phyloP scores from a whole-genome alignment of 805 yeast species.

The Myxozyma nipponensis region DNA sequence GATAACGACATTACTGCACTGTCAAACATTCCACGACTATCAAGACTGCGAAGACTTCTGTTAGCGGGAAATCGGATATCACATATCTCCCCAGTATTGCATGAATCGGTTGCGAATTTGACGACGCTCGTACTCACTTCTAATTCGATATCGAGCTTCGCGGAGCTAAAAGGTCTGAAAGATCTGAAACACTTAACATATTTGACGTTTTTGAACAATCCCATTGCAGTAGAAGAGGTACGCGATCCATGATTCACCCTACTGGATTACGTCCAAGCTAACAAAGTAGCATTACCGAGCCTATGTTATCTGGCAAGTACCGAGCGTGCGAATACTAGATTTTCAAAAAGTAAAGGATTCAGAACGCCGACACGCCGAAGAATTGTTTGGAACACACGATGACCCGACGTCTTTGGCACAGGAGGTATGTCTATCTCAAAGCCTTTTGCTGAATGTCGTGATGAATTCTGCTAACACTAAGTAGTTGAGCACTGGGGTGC shows the following conservation, averaged over 20 bases:
- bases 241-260: conserved; percentile 47
- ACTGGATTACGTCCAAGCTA: conserved; percentile 30
- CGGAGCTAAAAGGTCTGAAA: conserved; percentile 42
- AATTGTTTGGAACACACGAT: conserved; percentile 42
- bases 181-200: conserved; percentile 45
- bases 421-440: conserved; percentile 33
- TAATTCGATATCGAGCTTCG: conserved; percentile 49
- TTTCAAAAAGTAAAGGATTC: conserved; percentile 54
- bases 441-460: too few relatives aligned
- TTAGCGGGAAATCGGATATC: conserved; percentile 60
- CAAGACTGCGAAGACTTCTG: conserved; percentile 50
- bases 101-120: conserved; percentile 45
- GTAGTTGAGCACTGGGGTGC: too few relatives aligned
- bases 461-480: too few relatives aligned
- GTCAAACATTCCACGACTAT: conserved; percentile 46
- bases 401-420: conserved; percentile 37
- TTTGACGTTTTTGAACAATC: conserved; percentile 48
- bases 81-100: conserved; percentile 39
- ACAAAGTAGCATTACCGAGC: conserved; percentile 50
- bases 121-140: conserved; percentile 50
- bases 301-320: conserved; percentile 58
- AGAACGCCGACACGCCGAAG: conserved; percentile 49
- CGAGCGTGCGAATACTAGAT: conserved; percentile 63
- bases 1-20: conserved; percentile 65
- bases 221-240: conserved; percentile 27